phyloP scores from a whole-genome alignment of 371 early-diverging fungal genomes.

The Caulochytrium protostelioides region DNA sequence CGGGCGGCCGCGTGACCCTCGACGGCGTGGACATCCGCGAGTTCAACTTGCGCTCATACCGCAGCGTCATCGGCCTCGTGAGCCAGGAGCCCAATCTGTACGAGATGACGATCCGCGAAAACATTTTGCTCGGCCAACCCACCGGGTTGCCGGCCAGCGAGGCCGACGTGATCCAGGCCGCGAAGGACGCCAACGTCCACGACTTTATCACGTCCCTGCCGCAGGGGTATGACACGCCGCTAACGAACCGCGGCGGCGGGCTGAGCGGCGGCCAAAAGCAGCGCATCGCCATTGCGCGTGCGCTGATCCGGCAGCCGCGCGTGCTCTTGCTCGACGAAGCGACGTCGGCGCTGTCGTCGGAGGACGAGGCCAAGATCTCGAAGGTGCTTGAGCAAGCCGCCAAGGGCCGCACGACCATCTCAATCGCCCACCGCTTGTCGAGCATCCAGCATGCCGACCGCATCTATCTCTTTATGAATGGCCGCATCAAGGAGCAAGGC shows the following conservation, averaged over 20 bases:
- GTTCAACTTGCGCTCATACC: conserved; percentile 38
- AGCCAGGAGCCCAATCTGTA: conserved; percentile 68
- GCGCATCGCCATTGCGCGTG: conserved; percentile 31
- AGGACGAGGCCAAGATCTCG: conserved; percentile 74
- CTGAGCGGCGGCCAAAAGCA: conserved; percentile 80
- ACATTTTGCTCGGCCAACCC: conserved; percentile 42
- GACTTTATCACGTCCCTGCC: conserved; percentile 48
- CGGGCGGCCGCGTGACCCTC: conserved; percentile 23
- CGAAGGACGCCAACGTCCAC: conserved; percentile 49
- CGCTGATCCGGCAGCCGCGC: conserved; percentile 22
- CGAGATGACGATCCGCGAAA: conserved; percentile 54
- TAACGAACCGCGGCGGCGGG: conserved; percentile 50
- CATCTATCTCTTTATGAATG: conserved; percentile 33
- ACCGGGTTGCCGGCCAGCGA: conserved; percentile 30
- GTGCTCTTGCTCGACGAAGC: conserved; percentile 33
- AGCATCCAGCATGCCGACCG: conserved; percentile 54
- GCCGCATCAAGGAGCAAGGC: conserved; percentile 57
- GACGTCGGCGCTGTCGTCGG: conserved; percentile 35
- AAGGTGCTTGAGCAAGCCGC: conserved; percentile 55
- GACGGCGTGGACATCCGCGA: conserved; percentile 48
- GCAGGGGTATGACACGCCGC: conserved; percentile 55
- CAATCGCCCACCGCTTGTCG: conserved; percentile 34
- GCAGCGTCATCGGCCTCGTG: conserved; percentile 36
- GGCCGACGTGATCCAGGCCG: conserved; percentile 37
- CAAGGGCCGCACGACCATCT: conserved; percentile 28